Evolutionary conservation across 257 asterid species (phyloP), one percentile per base, ranked within the genome.

Genomic region (Capsicum rhomboideum): DNA sequence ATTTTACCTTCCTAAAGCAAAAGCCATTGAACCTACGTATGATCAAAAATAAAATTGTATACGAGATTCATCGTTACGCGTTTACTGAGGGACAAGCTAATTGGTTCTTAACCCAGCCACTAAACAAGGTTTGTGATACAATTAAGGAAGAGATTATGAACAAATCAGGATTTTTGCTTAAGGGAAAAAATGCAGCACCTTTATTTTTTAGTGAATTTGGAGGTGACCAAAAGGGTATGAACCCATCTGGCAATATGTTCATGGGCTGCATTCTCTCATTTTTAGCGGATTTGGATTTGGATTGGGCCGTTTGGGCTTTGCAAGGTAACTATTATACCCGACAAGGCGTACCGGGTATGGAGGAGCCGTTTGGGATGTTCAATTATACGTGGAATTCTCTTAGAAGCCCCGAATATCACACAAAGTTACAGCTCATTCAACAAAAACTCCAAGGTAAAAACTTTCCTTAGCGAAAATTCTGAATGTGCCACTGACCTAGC

Each of bases 261-360:
- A 86, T 94, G 40, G 84, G 90, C 37, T 94, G 98, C 82, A 63
- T 93, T 16, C 13, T 93, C 59, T 91, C 94, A 18, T 52, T 83
- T 6, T 67, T 88, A n/a, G 97, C 93, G 0, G 97, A 90, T 68
- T 21, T 11, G 5, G 97, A 94, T 75, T 20, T 94, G 17, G 98
- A 94, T 23, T 94, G 97, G 98, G 93, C 92, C 0, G 53, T 94
- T 58, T 94, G 97, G 97, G 56, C 92, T 29, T 87, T 94, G n/a
- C 95, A 94, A 56, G 97, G 98, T 0, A 90, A 93, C 49, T 94
- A 92, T 68, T 90, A 89, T 1, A 79, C 91, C 1, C 88, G 95
- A 37, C 80, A 91, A 56, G 93, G 93, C 8, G 21, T 4, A 0
- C 58, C 21, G 61, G 87, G 90, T 64, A 10, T 34, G 46, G 93